These are phyloP conservation scores for Kwoniella sp. DNA, from an alignment of 768 basidiomycete genomes.

Conservation along the genomic window DNA sequence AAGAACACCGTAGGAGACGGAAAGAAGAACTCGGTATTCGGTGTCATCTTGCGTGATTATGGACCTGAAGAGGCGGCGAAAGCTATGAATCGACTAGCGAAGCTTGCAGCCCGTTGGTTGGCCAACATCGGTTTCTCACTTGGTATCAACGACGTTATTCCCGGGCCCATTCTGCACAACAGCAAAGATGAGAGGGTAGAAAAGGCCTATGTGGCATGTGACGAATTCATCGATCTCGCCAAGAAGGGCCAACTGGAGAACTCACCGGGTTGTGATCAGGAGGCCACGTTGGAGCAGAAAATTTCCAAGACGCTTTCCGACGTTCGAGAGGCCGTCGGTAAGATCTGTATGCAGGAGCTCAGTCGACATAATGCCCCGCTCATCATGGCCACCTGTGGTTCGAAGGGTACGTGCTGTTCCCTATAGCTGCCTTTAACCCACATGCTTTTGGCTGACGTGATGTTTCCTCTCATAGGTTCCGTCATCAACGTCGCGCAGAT, in stretches of 20 bases:
- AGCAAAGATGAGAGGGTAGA: conserved; percentile 86
- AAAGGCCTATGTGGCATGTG: conserved; percentile 83
- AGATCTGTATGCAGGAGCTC: conserved; percentile 98
- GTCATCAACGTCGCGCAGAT: conserved; percentile 99
- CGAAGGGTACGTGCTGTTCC: conserved; percentile 70
- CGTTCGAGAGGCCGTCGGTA: conserved; percentile 93
- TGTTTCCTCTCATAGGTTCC: conserved; percentile 65
- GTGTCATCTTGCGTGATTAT: conserved; percentile 95
- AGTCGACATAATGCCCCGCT: conserved; percentile 94
- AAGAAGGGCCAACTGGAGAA: conserved; percentile 91
- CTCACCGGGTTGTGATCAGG: conserved; percentile 95
- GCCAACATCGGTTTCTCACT: conserved; percentile 97
- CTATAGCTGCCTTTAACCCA: neutral
- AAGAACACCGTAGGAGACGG: conserved; percentile 96
- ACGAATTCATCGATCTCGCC: conserved; percentile 81
- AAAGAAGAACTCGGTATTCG: conserved; percentile 99
- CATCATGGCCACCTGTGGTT: conserved; percentile 99
- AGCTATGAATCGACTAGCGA: conserved; percentile 95
- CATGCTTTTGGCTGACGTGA: conserved; percentile 38
- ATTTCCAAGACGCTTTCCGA: conserved; percentile 91
- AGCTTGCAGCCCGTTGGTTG: conserved; percentile 90
- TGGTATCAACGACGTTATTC: conserved; percentile 98
- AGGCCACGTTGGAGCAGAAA: conserved; percentile 93
- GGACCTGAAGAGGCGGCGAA: conserved; percentile 89
- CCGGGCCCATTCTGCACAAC: conserved; percentile 75